These are phyloP conservation scores for Eimeria tenella DNA, from an alignment of 169 alveolate genomes.

Conservation along the genomic window DNA sequence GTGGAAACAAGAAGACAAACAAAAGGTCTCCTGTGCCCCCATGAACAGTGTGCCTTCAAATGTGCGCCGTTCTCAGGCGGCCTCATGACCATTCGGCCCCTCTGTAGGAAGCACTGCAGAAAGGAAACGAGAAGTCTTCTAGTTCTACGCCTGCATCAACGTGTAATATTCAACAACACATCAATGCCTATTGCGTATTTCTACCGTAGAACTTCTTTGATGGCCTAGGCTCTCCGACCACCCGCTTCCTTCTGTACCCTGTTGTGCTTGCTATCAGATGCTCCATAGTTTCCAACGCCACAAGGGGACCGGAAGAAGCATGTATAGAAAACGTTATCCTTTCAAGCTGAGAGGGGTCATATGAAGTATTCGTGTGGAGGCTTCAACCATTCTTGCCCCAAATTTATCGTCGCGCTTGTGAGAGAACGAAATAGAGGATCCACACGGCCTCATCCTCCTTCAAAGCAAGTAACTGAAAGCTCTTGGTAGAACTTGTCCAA, in stretches of 20 bases:
- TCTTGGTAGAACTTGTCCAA: too few relatives aligned
- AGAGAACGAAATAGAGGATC: too few relatives aligned
- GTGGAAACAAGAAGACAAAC: slow-evolving; percentile 21
- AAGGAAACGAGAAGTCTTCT: background rate
- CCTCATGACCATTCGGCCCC: slow-evolving; percentile 67
- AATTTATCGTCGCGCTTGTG: too few relatives aligned
- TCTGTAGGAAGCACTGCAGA: background rate
- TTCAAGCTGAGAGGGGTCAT: too few relatives aligned
- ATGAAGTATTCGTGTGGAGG: too few relatives aligned
- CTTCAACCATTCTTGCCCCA: too few relatives aligned
- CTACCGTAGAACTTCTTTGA: background rate
- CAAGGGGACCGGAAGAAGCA: background rate
- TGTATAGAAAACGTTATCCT: background rate
- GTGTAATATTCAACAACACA: background rate
- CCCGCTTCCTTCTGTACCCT: background rate
- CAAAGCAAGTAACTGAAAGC: too few relatives aligned
- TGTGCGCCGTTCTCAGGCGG: slow-evolving; percentile 64
- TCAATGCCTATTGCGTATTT: background rate
- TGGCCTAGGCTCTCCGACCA: slow-evolving; percentile 9
- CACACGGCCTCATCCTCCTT: too few relatives aligned
- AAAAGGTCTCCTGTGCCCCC: background rate
- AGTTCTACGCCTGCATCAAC: background rate
- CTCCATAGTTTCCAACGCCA: background rate
- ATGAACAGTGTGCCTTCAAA: background rate
- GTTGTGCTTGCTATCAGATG: background rate